Base-by-base conservation (phyloP, 495 filamentous ascomycete species). In the Aspergillus nanangensis region DNA sequence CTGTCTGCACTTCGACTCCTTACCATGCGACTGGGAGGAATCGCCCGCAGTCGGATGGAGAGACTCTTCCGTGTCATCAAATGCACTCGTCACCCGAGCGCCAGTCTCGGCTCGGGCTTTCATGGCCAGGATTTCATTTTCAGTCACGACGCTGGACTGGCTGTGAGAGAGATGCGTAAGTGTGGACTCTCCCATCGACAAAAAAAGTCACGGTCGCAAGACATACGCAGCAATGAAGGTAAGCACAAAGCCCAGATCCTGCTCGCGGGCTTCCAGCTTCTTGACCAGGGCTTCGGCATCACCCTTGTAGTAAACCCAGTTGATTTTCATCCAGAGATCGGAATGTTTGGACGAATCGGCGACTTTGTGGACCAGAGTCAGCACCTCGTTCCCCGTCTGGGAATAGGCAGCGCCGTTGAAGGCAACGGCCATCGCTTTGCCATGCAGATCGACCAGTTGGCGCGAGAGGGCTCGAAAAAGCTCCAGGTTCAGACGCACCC, bases 201-300 rank as follows among this genome's bases (percentile, higher is more conserved):
- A 15, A 38, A 14, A n/a, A 13, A 17, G 19, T 1, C 17, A 38
- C 2, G 3, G 9, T 14, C 17, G 35, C 11, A 38, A 9, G 15
- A n/a, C 35, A n/a, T 38, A 38, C 8, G 35, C 35, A 18, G 35
- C 35, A 38, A 38, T 38, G 35, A 38, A 38, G 3, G 35, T 38
- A 2, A 38, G 17, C 2, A 38, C 35, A 15, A 38, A 15, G 3
- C 35, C 15, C 11, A 38, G 35, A 5, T 38, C 35, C 15, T 17
- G n/a, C 15, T 38, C 35, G n/a, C 35, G n/a, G 8, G n/a, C 35
- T 15, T 18, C 35, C 15, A 38, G 19, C 8, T 38, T 38, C 35
- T 38, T 38, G 10, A 3, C 35, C 9, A 38, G 35, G 9, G 35
- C 35, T 14, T 4, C 35, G 11, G 17, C 35, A 38, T 38, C 35